Percentiles rank a stretch among this genome's conserved stretches.
These are phyloP conservation scores for Uronychia setigera DNA, from an alignment of 73 alveolate genomes.

Conservation along the genomic window DNA sequence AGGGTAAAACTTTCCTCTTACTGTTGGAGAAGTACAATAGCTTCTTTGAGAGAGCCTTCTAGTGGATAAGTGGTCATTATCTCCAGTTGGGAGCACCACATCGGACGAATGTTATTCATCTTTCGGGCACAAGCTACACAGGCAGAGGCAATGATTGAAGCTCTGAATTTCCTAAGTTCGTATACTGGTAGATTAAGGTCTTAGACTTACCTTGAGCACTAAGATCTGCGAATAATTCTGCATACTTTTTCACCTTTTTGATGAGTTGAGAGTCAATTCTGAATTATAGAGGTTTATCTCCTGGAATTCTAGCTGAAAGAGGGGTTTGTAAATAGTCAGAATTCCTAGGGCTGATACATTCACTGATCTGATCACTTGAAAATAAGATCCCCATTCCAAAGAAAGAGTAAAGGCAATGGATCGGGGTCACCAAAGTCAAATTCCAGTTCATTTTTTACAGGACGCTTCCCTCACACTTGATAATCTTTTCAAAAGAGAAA, in stretches of 20 bases:
- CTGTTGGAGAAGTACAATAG: not conserved
- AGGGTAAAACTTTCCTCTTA: not conserved
- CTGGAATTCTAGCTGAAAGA: no score
- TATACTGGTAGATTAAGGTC: constrained; percentile 31
- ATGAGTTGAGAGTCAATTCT: constrained; percentile 28
- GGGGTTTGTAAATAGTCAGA: no score
- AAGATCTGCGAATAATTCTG: constrained; percentile 55
- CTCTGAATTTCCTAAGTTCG: constrained; percentile 27
- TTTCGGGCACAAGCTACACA: constrained; percentile 42
- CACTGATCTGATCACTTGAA: constrained; percentile 17
- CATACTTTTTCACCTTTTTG: constrained; percentile 27
- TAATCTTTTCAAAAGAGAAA: constrained; percentile 17
- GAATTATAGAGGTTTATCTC: not conserved
- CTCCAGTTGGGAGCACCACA: constrained; percentile 16
- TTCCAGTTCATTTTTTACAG: constrained; percentile 38
- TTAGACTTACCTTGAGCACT: constrained; percentile 22
- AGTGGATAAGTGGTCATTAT: not conserved
- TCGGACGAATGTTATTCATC: constrained; percentile 11
- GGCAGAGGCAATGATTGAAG: constrained; percentile 43
- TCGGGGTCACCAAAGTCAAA: constrained; percentile 34
- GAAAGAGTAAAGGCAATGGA: constrained; percentile 26
- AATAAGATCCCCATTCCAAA: constrained; percentile 33
- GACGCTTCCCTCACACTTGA: constrained; percentile 17
- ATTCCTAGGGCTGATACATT: not conserved
- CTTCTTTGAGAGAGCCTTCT: not conserved